phyloP scores from a whole-genome alignment of 164 flowering plant genomes.

The Chloranthus sessilifolius region DNA sequence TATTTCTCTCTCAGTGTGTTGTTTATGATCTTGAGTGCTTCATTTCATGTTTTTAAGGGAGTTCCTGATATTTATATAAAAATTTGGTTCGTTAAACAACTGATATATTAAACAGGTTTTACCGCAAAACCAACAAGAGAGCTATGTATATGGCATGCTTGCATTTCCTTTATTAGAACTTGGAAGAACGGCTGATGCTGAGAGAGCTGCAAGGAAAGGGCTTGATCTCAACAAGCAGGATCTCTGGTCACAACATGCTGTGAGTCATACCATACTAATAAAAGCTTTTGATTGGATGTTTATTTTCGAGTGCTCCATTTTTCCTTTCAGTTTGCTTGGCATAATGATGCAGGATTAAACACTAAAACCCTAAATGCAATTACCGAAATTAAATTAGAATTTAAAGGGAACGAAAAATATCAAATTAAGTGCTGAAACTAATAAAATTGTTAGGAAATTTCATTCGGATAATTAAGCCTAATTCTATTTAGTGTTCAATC shows the following conservation, averaged over 20 bases:
- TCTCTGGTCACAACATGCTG: slow-evolving; percentile 84
- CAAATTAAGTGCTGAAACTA: too few species aligned
- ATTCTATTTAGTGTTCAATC: too few species aligned
- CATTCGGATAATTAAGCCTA: too few species aligned
- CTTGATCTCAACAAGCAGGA: slow-evolving; percentile 66
- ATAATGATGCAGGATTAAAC: too few species aligned
- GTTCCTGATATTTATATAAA: background rate
- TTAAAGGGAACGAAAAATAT: too few species aligned
- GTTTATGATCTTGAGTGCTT: too few species aligned
- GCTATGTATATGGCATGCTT: slow-evolving; percentile 81
- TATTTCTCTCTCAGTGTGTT: too few species aligned
- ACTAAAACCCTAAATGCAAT: too few species aligned
- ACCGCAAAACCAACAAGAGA: slow-evolving; percentile 49
- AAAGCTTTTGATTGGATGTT: background rate
- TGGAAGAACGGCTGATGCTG: slow-evolving; percentile 69
- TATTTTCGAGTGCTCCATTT: background rate
- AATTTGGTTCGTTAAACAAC: background rate
- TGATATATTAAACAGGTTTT: slow-evolving; percentile 43
- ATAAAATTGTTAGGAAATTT: too few species aligned
- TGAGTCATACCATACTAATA: slow-evolving; percentile 53
- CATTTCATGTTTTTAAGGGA: background rate
- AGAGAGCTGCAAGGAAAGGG: slow-evolving; percentile 73
- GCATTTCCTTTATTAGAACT: slow-evolving; percentile 87
- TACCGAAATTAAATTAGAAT: too few species aligned
- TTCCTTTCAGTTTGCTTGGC: background rate